Base-by-base conservation (phyloP, 2,329 filamentous ascomycete genomes). In the Aureobasidium musti region DNA sequence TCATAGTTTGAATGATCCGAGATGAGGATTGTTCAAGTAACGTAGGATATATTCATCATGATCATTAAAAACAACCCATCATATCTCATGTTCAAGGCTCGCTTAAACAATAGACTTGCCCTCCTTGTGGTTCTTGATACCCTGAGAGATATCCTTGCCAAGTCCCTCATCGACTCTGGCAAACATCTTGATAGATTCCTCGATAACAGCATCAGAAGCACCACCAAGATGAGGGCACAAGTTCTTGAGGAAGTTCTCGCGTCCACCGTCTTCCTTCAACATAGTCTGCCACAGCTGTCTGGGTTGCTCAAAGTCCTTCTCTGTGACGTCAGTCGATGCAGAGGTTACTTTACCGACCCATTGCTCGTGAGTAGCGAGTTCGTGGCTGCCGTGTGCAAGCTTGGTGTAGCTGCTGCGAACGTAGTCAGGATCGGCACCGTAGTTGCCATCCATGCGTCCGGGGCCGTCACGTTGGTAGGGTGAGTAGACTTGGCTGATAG, bases 221-320 rank as follows among this genome's bases (percentile, higher is more conserved):
- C 45, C 45, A 23, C 59, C 59, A n/a, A 63, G 45, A 52, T 63
- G 59, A 43, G 65, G 65, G 17, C 53, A 68, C 14, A 75, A 30
- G 60, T 75, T 76, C n/a, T 71, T 57, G 30, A 76, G 68, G 53
- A 77, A 74, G 8, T 73, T 68, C 39, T 73, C 68, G 45, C 72
- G 56, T 59, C 74, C 72, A 50, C 71, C 72, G 10, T 71, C 70
- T 67, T 74, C 69, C 45, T 72, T 69, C 65, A 73, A 68, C 43
- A 75, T 74, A 7, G 75, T 65, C 43, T 74, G 67, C 82, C 83
- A 86, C 17, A 86, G 76, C 3, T 74, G 77, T 59, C 77, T 77
- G 23, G 81, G 77, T 72, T 85, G 83, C 63, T 77, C 81, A 69
- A 82, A 86, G 72, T 86, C 84, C 28, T 80, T 78, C 23, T 81